Evolutionary conservation across 2,329 filamentous ascomycete species (phyloP).

Genomic region (Aspergillus eucalypticola): DNA sequence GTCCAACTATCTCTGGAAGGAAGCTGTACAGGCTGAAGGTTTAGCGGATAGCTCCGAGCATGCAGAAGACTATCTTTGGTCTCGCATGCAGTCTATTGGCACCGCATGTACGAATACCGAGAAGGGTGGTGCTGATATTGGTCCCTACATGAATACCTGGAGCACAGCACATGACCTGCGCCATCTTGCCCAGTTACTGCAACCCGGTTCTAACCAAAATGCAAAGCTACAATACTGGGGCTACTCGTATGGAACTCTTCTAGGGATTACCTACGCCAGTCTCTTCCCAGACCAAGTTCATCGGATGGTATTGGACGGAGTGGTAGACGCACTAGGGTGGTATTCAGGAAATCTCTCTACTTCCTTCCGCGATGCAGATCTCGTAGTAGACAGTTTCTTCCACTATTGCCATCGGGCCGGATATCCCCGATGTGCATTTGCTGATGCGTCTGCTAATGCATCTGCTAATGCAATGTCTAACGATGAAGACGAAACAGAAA

Average conservation of each 20-base stretch:
- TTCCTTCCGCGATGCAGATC: neutral
- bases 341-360: neutral
- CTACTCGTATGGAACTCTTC: neutral
- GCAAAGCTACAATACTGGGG: neutral
- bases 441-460: neutral
- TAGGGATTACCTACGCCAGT: neutral
- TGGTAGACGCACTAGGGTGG: neutral
- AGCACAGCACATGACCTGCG: neutral
- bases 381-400: neutral
- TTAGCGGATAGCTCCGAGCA: neutral
- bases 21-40: neutral
- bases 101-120: neutral
- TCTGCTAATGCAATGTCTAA: neutral
- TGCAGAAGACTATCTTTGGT: neutral
- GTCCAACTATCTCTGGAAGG: neutral
- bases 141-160: neutral
- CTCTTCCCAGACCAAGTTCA: neutral
- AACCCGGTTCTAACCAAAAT: neutral
- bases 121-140: neutral
- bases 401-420: neutral
- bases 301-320: neutral
- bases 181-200: neutral
- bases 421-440: neutral
- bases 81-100: neutral
- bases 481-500: neutral